These are phyloP conservation scores for Coniella lustricola DNA, from an alignment of 2,329 filamentous ascomycete genomes.

Conservation along the genomic window DNA sequence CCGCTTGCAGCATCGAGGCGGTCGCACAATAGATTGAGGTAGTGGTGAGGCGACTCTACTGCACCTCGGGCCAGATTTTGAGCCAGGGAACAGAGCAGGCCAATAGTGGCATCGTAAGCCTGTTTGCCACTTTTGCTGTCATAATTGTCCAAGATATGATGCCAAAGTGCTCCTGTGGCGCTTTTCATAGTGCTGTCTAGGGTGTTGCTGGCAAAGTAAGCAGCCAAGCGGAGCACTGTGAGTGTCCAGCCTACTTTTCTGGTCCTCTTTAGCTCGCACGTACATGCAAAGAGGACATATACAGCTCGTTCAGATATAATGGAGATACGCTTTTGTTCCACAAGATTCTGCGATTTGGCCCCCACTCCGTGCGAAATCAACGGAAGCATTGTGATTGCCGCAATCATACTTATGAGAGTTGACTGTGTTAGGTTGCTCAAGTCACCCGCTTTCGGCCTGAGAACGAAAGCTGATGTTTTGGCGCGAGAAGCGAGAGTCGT, in stretches of 20 bases:
- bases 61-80: slow-evolving; percentile 38
- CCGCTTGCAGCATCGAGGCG: slow-evolving; percentile 30
- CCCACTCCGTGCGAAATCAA: slow-evolving; percentile 22
- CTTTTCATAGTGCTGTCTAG: neutral
- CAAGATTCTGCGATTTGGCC: neutral
- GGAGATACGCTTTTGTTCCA: slow-evolving; percentile 2
- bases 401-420: slow-evolving; percentile 35
- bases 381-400: slow-evolving; percentile 32
- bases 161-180: slow-evolving; percentile 1
- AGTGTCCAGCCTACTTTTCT: slow-evolving; percentile 11
- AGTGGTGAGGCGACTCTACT: slow-evolving; percentile 28
- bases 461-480: neutral
- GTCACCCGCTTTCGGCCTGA: slow-evolving; percentile 8
- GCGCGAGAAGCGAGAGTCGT: slow-evolving; percentile 23
- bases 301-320: slow-evolving; percentile 18
- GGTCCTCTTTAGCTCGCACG: slow-evolving; percentile 8
- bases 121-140: slow-evolving; percentile 13
- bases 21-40: slow-evolving; percentile 34
- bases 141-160: neutral
- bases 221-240: slow-evolving; percentile 10
- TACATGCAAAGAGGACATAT: slow-evolving; percentile 23
- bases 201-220: slow-evolving; percentile 7
- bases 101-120: slow-evolving; percentile 28
- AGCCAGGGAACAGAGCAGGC: slow-evolving; percentile 38
- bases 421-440: slow-evolving; percentile 24